These are phyloP conservation scores for Saccharomycopsis crataegensis DNA, from an alignment of 1,139 yeast species.

Conservation along the genomic window DNA sequence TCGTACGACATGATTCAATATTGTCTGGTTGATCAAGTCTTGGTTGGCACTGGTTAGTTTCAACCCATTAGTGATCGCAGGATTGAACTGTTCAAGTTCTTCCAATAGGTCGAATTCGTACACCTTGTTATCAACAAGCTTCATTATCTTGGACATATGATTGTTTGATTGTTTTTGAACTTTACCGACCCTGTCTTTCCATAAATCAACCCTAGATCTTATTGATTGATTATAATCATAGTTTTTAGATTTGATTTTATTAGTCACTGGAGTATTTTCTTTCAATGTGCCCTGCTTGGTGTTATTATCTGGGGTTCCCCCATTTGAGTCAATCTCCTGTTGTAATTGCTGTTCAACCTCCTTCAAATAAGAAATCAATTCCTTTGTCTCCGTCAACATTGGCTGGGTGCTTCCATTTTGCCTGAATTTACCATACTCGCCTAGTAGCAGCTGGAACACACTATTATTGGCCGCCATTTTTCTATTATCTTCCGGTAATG, in stretches of 20 bases:
- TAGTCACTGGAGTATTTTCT: background rate
- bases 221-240: background rate
- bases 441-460: background rate
- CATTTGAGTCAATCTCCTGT: background rate
- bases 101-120: constrained; percentile 16
- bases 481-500: too few species aligned
- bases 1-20: constrained; percentile 13
- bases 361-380: constrained; percentile 6
- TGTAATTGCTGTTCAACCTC: background rate
- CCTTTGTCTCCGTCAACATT: constrained; percentile 2
- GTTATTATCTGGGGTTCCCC: background rate
- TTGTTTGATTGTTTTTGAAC: constrained; percentile 9
- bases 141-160: constrained; percentile 9
- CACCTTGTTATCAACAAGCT: constrained; percentile 16
- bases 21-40: constrained; percentile 15
- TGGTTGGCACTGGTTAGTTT: constrained; percentile 12
- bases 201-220: background rate
- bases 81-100: constrained; percentile 11
- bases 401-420: background rate
- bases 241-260: background rate
- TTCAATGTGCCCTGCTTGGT: background rate
- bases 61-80: background rate
- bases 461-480: too few species aligned
- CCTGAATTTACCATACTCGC: constrained; percentile 3
- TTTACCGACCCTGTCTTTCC: constrained; percentile 11